Evolutionary conservation across 164 flowering plant genomes (phyloP).

Genomic region (Berberis thunbergii): DNA sequence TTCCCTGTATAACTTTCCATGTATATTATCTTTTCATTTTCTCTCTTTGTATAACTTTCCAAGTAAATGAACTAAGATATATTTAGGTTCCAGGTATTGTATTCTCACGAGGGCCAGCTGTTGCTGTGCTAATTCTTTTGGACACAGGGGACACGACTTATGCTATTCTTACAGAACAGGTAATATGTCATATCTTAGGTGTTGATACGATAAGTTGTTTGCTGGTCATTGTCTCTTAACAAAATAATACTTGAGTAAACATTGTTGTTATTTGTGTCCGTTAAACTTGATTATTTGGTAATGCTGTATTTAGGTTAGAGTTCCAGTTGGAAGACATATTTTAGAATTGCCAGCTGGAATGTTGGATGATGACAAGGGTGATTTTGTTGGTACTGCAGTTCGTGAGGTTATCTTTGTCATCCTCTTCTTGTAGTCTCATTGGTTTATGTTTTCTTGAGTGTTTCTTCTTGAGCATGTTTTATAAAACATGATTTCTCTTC

Average conservation of each 20-base stretch:
- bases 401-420: constrained; percentile 58
- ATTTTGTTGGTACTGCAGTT: constrained; percentile 84
- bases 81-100: constrained; percentile 93
- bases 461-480: background rate
- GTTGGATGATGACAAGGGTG: constrained; percentile 90
- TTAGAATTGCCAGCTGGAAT: constrained; percentile 98
- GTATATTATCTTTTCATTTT: background rate
- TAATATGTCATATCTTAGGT: constrained; percentile 14
- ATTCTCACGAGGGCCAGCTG: constrained; percentile 92
- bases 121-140: constrained; percentile 78
- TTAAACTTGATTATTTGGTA: background rate
- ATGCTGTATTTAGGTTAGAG: constrained; percentile 51
- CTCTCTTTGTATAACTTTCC: background rate
- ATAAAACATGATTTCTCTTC: background rate
- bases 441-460: background rate
- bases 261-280: background rate
- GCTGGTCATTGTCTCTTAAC: too few species aligned
- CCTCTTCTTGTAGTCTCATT: constrained; percentile 3
- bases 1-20: background rate
- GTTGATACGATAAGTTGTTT: background rate
- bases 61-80: constrained; percentile 15
- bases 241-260: too few species aligned
- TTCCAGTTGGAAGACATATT: constrained; percentile 74
- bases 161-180: constrained; percentile 94
- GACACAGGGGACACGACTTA: constrained; percentile 69